phyloP scores from a whole-genome alignment of 208 protist genomes.

The Crithidia thermophila region DNA sequence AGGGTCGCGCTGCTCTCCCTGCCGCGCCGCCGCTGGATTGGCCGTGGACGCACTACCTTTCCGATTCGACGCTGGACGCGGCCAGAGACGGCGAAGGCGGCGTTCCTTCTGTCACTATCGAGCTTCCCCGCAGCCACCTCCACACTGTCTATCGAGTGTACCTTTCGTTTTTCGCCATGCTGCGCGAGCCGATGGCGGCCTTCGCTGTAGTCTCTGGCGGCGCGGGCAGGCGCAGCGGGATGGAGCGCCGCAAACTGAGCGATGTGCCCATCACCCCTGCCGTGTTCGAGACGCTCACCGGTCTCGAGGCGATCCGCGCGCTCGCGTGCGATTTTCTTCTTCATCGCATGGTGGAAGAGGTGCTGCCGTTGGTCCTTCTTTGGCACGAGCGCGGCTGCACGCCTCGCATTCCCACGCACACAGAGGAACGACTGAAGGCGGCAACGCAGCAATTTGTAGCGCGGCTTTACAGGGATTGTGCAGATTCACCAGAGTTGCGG shows the following conservation, averaged over 20 bases:
- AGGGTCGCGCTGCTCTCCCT: slow-evolving; percentile 11
- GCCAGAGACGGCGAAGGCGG: background rate
- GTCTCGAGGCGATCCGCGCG: slow-evolving; percentile 55
- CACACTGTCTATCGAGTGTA: slow-evolving; percentile 85
- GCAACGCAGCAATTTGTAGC: slow-evolving; percentile 39
- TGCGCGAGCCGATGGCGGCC: slow-evolving; percentile 72
- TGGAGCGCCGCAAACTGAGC: slow-evolving; percentile 63
- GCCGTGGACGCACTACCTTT: slow-evolving; percentile 37
- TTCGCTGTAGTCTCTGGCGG: slow-evolving; percentile 32
- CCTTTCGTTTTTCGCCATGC: slow-evolving; percentile 67
- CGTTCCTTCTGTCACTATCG: slow-evolving; percentile 11
- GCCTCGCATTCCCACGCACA: slow-evolving; percentile 73
- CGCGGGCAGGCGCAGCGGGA: slow-evolving; percentile 32
- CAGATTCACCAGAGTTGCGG: slow-evolving; percentile 6
- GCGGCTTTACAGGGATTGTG: slow-evolving; percentile 22
- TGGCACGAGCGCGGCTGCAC: slow-evolving; percentile 76
- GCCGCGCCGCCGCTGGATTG: slow-evolving; percentile 27
- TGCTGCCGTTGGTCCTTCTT: slow-evolving; percentile 66
- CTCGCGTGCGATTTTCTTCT: slow-evolving; percentile 71
- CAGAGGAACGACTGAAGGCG: slow-evolving; percentile 60
- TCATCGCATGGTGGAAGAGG: slow-evolving; percentile 73
- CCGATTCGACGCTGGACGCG: background rate
- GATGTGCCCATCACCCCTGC: slow-evolving; percentile 52
- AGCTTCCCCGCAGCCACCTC: slow-evolving; percentile 75
- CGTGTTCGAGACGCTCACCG: slow-evolving; percentile 55